These are phyloP conservation scores for Solanum hybrid DNA, from an alignment of 305 asterid species.

Conservation along the genomic window DNA sequence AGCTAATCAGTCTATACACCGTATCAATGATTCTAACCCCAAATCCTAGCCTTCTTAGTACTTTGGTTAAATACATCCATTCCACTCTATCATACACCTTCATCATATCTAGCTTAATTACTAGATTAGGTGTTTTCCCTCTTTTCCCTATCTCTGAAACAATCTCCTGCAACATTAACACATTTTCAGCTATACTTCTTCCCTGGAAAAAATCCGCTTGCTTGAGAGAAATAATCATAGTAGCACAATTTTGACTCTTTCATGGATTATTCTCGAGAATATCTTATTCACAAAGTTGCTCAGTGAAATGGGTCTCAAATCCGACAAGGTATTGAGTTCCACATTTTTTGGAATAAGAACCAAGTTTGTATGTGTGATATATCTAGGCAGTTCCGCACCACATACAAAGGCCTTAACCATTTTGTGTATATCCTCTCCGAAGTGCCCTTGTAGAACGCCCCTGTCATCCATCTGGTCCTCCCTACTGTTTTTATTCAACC, in stretches of 20 bases:
- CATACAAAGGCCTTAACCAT: not conserved
- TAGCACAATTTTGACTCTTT: not conserved
- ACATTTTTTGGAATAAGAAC: not conserved
- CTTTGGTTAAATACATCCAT: not conserved
- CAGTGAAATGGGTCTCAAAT: not conserved
- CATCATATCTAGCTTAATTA: not conserved
- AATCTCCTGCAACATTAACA: not conserved
- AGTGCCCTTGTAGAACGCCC: not conserved
- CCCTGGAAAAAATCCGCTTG: not conserved
- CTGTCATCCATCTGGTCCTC: not conserved
- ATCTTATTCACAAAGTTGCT: not conserved
- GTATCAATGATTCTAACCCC: not conserved
- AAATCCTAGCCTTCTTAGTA: not conserved
- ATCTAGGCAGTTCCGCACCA: not conserved
- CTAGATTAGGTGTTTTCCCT: not conserved
- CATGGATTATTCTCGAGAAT: not conserved
- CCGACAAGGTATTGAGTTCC: not conserved
- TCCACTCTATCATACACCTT: not conserved
- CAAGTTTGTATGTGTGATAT: not conserved
- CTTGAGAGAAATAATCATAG: not conserved
- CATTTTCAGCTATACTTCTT: not conserved
- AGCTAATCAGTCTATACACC: not conserved
- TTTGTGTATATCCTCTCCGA: not conserved
- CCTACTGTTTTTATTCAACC: not conserved
- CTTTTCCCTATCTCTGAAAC: not conserved